phyloP scores from a whole-genome alignment of 352 stramenopile species.

The Phytopythium oedochilum region DNA sequence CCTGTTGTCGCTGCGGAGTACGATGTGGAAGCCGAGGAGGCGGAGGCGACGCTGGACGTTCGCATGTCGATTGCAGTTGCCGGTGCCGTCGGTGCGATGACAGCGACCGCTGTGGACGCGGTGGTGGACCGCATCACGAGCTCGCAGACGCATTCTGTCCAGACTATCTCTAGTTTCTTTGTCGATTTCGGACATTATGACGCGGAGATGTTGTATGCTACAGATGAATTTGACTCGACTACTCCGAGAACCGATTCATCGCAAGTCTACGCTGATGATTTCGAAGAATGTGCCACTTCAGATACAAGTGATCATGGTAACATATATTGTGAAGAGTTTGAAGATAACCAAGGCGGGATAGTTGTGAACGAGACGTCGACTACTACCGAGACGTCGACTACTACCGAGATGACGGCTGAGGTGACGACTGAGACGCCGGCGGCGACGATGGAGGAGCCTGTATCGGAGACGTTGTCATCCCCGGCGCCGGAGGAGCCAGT shows the following conservation, averaged over 20 bases:
- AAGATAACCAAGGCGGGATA: no score
- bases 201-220: no score
- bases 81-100: background rate
- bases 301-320: no score
- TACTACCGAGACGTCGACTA: background rate
- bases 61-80: conserved; percentile 1
- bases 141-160: background rate
- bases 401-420: background rate
- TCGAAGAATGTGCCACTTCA: no score
- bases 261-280: no score
- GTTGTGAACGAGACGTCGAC: background rate
- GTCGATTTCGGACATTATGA: no score
- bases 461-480: background rate
- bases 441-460: background rate
- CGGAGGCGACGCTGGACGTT: background rate
- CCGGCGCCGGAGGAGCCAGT: background rate
- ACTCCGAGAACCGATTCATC: no score
- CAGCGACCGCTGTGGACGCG: background rate
- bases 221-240: no score
- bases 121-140: background rate
- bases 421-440: background rate
- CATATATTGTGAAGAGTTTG: no score
- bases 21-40: background rate
- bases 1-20: no score
- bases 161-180: no score